Conservation (phyloP, 352 stramenopile species). For the Globisporangium lucens region DNA sequence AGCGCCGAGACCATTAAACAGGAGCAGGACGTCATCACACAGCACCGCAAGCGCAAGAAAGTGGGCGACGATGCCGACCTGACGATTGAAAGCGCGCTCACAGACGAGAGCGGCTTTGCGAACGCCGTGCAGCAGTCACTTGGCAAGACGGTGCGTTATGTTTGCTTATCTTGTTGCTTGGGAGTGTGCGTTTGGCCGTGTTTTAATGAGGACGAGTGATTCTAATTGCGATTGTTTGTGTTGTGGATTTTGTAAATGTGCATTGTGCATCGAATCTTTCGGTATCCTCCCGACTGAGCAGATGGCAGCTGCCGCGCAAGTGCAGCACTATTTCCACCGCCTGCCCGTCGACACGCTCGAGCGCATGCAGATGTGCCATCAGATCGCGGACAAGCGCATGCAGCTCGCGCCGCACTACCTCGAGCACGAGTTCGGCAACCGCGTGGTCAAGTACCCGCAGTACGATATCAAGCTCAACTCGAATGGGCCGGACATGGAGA, state of each 20-base stretch:
- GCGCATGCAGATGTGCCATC: conserved; percentile 40
- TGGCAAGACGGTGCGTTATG: conserved; percentile 22
- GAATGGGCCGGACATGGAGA: conserved; percentile 77
- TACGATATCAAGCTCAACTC: conserved; percentile 83
- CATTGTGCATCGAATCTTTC: conserved; percentile 1
- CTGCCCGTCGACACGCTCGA: conserved; percentile 61
- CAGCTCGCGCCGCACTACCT: conserved; percentile 49
- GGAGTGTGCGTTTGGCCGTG: not conserved
- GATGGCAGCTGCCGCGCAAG: conserved; percentile 27
- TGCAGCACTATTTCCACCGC: conserved; percentile 68
- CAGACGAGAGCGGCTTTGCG: conserved; percentile 23
- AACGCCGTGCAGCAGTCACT: conserved; percentile 19
- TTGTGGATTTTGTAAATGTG: not conserved
- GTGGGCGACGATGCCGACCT: conserved; percentile 34
- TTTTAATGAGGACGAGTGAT: not conserved
- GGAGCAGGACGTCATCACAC: conserved; percentile 55
- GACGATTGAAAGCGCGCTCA: conserved; percentile 26
- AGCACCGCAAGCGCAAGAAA: conserved; percentile 77
- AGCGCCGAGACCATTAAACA: conserved; percentile 42
- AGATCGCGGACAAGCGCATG: conserved; percentile 57
- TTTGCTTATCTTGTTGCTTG: not conserved
- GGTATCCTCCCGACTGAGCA: conserved; percentile 12
- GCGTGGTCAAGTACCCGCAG: conserved; percentile 44
- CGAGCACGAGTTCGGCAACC: conserved; percentile 44
- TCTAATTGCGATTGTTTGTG: not conserved